Base-by-base conservation (phyloP, 768 basidiomycete genomes). In the Russula sp. region DNA sequence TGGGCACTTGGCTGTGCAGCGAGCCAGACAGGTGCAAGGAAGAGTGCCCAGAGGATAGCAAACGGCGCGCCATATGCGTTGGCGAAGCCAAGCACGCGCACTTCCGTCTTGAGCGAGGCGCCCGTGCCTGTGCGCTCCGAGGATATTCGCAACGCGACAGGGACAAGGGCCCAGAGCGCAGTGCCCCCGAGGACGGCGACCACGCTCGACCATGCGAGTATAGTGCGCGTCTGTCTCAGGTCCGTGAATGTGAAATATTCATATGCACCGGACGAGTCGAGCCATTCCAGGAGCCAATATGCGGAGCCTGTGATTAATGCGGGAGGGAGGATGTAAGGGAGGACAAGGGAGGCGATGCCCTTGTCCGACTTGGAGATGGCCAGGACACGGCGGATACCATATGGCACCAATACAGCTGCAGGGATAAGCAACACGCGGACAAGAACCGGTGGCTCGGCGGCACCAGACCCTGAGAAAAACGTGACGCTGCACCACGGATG, bases 61-160 rank as follows among this genome's bases (percentile, higher is more conserved):
- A 94, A 97, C 1, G 92, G 85, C 18, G 94, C 86, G 18, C 94
- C 96, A 70, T 86, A 95, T 0, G 91, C 86, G 72, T 98, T 97
- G 0, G 92, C 90, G 71, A 87, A 96, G 0, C 95, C 95, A 1
- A 93, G 75, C 1, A 98, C 82, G 22, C 78, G 80, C 48, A 85
- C 79, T 53, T 84, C 80, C 18, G 70, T 74, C 72, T 72, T 79
- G 56, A 76, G 69, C 67, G 78, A 64, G 68, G 63, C 63, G 16
- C 63, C 40, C 34, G 59, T 3, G 24, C 62, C 24, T 7, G 30
- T 30, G 34, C 59, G 59, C 26, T 70, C 73, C 20, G 76, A 78
- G 64, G 73, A 70, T 48, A 97, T 77, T 61, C 88, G 80, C 44
- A 98, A 76, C 73, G 92, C 93, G 3, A 92, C 75, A 0, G 93